A percentile compares a stretch with the other conserved stretches of the same genome.
phyloP scores from a whole-genome alignment of 176 grass and related monocot genomes.

The Ananas comosus region DNA sequence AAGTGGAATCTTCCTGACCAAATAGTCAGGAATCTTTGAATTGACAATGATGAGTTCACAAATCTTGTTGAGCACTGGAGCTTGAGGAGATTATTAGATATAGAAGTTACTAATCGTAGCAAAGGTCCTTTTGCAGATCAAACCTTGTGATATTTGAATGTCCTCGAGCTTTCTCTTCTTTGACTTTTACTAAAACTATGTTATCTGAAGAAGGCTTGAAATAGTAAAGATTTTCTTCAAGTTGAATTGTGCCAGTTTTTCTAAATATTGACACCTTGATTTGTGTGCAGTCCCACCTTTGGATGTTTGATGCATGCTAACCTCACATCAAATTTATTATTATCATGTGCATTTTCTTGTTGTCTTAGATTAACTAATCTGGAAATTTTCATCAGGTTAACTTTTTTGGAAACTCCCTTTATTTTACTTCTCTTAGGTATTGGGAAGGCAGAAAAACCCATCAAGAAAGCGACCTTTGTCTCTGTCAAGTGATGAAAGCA shows the following conservation, averaged over 20 bases:
- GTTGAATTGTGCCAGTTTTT: not conserved
- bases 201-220: not conserved
- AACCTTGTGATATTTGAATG: no score
- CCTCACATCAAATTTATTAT: not conserved
- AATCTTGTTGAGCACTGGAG: not conserved
- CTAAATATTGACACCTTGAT: not conserved
- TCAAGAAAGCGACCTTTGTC: constrained; percentile 55
- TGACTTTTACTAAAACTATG: not conserved
- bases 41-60: not conserved
- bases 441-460: constrained; percentile 41
- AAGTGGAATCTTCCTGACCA: not conserved
- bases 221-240: not conserved
- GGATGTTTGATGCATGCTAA: not conserved
- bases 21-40: not conserved
- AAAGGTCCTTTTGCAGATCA: no score
- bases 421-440: constrained; percentile 23
- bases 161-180: not conserved
- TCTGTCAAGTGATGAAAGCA: constrained; percentile 29
- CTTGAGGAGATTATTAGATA: not conserved
- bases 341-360: not conserved
- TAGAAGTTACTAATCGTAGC: not conserved
- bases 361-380: not conserved
- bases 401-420: not conserved
- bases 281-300: not conserved
- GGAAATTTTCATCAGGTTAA: not conserved